Percentiles rank a stretch among this genome's conserved stretches.
These are phyloP conservation scores for Chrysanthemum makinoi DNA, from an alignment of 129 eudicot species.

Conservation along the genomic window DNA sequence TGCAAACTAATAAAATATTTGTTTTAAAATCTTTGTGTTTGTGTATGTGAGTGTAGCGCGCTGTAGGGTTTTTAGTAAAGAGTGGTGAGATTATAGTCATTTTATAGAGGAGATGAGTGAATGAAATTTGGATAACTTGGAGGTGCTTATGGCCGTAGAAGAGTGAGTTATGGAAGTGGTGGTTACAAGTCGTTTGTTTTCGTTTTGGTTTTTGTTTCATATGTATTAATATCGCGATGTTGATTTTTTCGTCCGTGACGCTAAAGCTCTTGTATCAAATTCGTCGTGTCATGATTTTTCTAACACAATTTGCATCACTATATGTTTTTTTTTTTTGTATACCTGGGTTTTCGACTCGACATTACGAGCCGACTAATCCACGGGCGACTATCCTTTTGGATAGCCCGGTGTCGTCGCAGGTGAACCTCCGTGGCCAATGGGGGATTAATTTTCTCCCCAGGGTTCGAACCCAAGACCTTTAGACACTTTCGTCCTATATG, in stretches of 20 bases:
- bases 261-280: neutral
- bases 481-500: too few species aligned
- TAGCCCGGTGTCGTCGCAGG: too few species aligned
- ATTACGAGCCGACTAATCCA: too few species aligned
- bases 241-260: constrained; percentile 9
- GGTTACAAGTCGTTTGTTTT: constrained; percentile 24
- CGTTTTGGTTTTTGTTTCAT: constrained; percentile 25
- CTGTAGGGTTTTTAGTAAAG: neutral
- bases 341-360: too few species aligned
- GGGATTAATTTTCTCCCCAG: too few species aligned
- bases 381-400: too few species aligned
- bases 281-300: constrained; percentile 7
- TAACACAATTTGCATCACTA: too few species aligned
- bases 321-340: too few species aligned
- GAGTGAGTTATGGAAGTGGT: constrained; percentile 34
- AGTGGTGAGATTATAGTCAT: constrained; percentile 1
- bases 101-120: constrained; percentile 50
- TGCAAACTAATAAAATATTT: neutral
- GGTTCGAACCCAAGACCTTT: too few species aligned
- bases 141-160: constrained; percentile 60
- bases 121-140: constrained; percentile 50
- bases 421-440: too few species aligned
- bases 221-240: constrained; percentile 35
- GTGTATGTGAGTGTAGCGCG: neutral
- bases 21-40: neutral